phyloP scores from a whole-genome alignment of 2,329 filamentous ascomycete species.

The Aspergillus oerlinghausenensis region DNA sequence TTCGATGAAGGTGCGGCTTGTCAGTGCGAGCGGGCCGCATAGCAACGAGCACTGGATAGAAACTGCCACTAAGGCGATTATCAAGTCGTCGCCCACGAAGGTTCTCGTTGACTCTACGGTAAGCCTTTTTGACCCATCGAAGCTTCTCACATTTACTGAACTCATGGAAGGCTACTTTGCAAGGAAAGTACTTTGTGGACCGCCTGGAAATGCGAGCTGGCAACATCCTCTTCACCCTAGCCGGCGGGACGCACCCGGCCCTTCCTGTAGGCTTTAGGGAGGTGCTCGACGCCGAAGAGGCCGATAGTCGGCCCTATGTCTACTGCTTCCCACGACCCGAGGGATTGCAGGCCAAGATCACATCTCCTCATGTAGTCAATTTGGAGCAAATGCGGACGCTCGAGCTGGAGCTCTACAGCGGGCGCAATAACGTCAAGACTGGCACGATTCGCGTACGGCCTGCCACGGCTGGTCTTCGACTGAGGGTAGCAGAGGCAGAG shows the following conservation, averaged over 20 bases:
- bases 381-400: conserved; percentile 75
- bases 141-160: conserved; percentile 1
- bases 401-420: conserved; percentile 67
- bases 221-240: conserved; percentile 37
- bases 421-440: conserved; percentile 62
- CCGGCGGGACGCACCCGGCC: conserved; percentile 22
- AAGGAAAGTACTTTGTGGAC: conserved; percentile 71
- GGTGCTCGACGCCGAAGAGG: conserved; percentile 25
- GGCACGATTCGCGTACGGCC: conserved; percentile 52
- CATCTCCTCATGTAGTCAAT: conserved; percentile 65
- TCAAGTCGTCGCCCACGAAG: conserved; percentile 54
- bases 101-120: conserved; percentile 48
- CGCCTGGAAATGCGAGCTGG: conserved; percentile 56
- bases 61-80: conserved; percentile 38
- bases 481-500: conserved; percentile 50
- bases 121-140: conserved; percentile 25
- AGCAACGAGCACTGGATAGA: conserved; percentile 65
- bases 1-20: conserved; percentile 59
- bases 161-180: conserved; percentile 34
- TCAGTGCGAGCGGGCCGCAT: conserved; percentile 44
- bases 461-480: conserved; percentile 56
- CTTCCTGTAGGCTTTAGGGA: conserved; percentile 35
- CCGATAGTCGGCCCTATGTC: conserved; percentile 57
- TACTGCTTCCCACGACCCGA: conserved; percentile 68
- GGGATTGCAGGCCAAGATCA: conserved; percentile 64